Evolutionary conservation across 2,329 filamentous ascomycete genomes (phyloP).

Genomic region (Pyrenophora tritici-repentis): DNA sequence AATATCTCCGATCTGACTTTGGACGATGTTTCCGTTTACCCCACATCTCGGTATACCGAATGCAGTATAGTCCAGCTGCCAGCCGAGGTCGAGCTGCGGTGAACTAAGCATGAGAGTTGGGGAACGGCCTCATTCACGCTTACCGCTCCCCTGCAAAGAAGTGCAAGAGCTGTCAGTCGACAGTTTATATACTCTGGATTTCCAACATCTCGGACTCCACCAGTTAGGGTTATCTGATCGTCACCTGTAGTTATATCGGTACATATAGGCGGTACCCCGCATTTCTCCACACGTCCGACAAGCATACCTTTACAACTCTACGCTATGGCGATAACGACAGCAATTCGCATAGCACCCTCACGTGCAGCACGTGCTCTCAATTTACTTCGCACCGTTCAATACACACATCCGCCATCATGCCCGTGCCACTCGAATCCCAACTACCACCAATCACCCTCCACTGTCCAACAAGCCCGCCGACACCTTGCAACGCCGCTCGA

Average conservation of each 20-base stretch:
- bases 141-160: too few relatives aligned
- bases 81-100: conserved; percentile 14
- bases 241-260: neutral
- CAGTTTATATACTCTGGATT: neutral
- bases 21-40: conserved; percentile 3
- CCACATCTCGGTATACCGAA: conserved; percentile 64
- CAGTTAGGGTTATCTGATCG: neutral
- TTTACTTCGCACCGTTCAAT: conserved; percentile 87
- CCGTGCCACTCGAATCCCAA: conserved; percentile 93
- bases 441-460: conserved; percentile 59
- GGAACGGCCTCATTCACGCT: too few relatives aligned
- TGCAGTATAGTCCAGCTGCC: conserved; percentile 1
- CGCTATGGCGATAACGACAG: conserved; percentile 27
- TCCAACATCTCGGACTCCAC: neutral
- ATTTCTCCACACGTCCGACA: conserved; percentile 5
- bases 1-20: neutral
- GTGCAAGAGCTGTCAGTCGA: too few relatives aligned
- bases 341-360: conserved; percentile 47
- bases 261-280: neutral
- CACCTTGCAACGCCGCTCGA: conserved; percentile 78
- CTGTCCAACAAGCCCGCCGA: conserved; percentile 59
- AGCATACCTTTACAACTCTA: neutral
- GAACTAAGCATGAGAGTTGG: neutral
- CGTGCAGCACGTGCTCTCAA: conserved; percentile 66
- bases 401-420: conserved; percentile 86